These are phyloP conservation scores for Diutina pseudorugosa DNA, from an alignment of 1,139 yeast genomes.

Conservation along the genomic window DNA sequence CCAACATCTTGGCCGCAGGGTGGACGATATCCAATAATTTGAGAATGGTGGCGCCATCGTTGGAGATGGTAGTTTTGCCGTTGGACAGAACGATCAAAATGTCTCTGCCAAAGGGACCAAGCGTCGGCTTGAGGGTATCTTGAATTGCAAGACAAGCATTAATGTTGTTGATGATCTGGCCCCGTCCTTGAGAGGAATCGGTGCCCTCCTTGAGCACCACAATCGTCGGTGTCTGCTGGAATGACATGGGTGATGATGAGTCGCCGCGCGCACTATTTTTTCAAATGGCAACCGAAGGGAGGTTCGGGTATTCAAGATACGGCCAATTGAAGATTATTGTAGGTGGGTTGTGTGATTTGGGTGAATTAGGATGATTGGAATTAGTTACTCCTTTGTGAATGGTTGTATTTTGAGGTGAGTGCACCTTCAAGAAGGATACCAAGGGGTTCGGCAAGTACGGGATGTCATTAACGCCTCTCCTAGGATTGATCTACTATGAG, in stretches of 20 bases:
- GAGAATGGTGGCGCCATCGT: conserved; percentile 95
- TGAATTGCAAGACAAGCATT: conserved; percentile 96
- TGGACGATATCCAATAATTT: conserved; percentile 90
- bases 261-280: conserved; percentile 1
- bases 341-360: too few species aligned
- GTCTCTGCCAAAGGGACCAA: conserved; percentile 97
- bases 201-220: conserved; percentile 97
- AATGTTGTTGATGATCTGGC: conserved; percentile 88
- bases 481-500: too few species aligned
- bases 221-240: conserved; percentile 77
- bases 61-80: conserved; percentile 88
- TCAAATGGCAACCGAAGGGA: background rate
- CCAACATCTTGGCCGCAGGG: conserved; percentile 94
- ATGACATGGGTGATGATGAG: conserved; percentile 1
- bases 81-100: conserved; percentile 72
- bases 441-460: too few species aligned
- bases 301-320: background rate
- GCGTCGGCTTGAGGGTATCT: conserved; percentile 86
- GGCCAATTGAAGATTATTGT: background rate
- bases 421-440: too few species aligned
- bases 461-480: too few species aligned
- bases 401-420: too few species aligned
- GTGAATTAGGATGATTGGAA: too few species aligned
- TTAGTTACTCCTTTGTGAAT: too few species aligned
- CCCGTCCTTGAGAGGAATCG: conserved; percentile 91